These are phyloP conservation scores for Elongisporangium prolatum DNA, from an alignment of 352 stramenopile species.

Conservation along the genomic window DNA sequence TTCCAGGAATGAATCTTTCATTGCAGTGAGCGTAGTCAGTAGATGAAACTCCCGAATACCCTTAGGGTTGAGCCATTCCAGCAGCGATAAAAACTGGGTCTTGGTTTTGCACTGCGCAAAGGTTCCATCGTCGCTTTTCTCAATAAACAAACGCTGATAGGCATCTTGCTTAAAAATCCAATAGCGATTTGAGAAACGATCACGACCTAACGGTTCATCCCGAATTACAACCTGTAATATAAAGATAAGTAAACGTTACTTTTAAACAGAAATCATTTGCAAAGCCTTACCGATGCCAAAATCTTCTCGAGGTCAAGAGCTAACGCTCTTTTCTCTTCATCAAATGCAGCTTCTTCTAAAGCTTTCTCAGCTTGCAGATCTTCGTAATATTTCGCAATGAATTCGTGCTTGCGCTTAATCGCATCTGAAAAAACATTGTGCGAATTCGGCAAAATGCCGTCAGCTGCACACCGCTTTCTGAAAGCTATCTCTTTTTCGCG, in stretches of 20 bases:
- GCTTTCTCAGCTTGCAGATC: constrained; percentile 44
- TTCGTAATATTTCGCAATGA: constrained; percentile 65
- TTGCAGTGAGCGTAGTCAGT: constrained; percentile 41
- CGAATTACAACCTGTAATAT: constrained; percentile 51
- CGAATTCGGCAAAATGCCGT: constrained; percentile 64
- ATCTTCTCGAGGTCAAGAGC: constrained; percentile 30
- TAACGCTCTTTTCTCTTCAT: constrained; percentile 45
- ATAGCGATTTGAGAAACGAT: constrained; percentile 77
- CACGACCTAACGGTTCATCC: constrained; percentile 57
- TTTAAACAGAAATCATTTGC: not conserved
- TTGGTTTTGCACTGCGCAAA: constrained; percentile 45
- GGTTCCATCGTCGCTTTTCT: constrained; percentile 55
- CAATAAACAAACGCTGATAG: constrained; percentile 57
- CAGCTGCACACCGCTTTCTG: constrained; percentile 45
- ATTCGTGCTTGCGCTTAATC: constrained; percentile 55
- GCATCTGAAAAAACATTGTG: constrained; percentile 60
- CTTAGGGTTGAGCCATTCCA: constrained; percentile 76
- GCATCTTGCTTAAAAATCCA: constrained; percentile 74
- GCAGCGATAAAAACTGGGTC: constrained; percentile 33
- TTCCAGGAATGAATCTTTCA: constrained; percentile 33
- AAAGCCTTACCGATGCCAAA: constrained; percentile 23
- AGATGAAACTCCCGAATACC: constrained; percentile 63
- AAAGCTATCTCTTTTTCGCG: constrained; percentile 61
- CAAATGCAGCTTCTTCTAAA: constrained; percentile 44
- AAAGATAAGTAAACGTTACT: too few species aligned